These are phyloP conservation scores for Podila clonocystis DNA, from an alignment of 192 early-diverging fungal genomes.

Conservation along the genomic window DNA sequence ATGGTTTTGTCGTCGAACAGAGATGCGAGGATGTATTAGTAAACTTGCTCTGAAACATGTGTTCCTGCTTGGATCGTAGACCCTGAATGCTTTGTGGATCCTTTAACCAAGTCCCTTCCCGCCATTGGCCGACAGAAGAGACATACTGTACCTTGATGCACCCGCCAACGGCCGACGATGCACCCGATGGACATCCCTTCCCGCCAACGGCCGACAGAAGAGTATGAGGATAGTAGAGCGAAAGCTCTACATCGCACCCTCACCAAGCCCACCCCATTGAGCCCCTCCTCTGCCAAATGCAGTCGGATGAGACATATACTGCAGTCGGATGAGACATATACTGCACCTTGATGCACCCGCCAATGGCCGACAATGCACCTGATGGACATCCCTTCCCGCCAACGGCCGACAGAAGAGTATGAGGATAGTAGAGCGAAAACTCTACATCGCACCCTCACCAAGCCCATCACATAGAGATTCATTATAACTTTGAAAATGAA, in stretches of 20 bases:
- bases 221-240: not conserved
- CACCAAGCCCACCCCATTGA: constrained; percentile 1
- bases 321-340: too few relatives aligned
- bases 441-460: constrained; percentile 2
- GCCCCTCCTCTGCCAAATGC: too few relatives aligned
- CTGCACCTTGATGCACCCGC: constrained; percentile 1
- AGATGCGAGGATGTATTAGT: not conserved
- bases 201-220: constrained; percentile 1
- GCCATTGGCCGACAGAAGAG: not conserved
- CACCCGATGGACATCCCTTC: not conserved
- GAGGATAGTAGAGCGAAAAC: constrained; percentile 2
- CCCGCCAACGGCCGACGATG: not conserved
- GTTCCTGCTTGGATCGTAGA: not conserved
- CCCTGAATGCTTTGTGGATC: not conserved
- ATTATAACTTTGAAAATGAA: too few relatives aligned
- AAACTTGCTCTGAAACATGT: not conserved
- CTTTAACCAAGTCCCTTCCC: not conserved
- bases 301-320: too few relatives aligned
- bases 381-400: constrained; percentile 2
- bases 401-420: not conserved
- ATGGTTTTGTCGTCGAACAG: not conserved
- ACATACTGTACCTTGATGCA: constrained; percentile 4
- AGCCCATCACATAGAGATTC: not conserved
- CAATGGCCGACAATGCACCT: constrained; percentile 1
- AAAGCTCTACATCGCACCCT: constrained; percentile 2